Evolutionary conservation across 1,284 basidiomycete species (phyloP), one percentile per base, ranked within the genome.

Genomic region (Trichosporon sp.): DNA sequence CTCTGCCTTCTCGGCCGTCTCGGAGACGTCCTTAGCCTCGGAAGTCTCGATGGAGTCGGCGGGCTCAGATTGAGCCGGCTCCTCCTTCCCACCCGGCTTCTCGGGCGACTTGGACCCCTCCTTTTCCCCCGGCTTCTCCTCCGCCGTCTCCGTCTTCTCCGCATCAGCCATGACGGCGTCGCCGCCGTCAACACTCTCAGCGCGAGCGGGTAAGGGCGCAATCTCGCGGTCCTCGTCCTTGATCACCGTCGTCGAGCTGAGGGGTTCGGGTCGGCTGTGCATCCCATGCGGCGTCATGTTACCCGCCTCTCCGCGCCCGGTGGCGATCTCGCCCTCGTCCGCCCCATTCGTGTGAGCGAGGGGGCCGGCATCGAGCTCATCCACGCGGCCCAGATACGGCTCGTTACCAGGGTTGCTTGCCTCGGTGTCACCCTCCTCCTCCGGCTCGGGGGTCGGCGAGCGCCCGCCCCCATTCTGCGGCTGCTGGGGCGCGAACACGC

Each of bases 281-380:
- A 84, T 82, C 5, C 80, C 82, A 67, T 84, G 84, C 21, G 80
- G 79, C 5, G 79, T 77, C 79, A 84, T 79, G 63, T 77, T 80
- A 1, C 83, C 82, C 10, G 48, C 59, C 67, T 75, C 74, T 31
- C 74, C 72, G 2, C 67, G 43, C 8, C 74, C 72, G 0, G 37
- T 38, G 1, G 68, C 26, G 14, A 61, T 38, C 7, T 63, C 66
- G 14, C 40, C 51, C n/a, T 61, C 69, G 37, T 46, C 70, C 61
- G 54, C 63, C 19, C 69, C 71, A 67, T 73, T 75, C 31, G 75
- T 35, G 59, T 63, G 59, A 6, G 70, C 65, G 26, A 83, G 70
- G 2, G 83, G 83, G 2, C 84, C 84, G 0, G 83, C 81, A 70
- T 85, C 84, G 48, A 85, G 78, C 73, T 85, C 84, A 73, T 85